Conservation (phyloP, 768 basidiomycete genomes). For the Kwoniella bestiolae region DNA sequence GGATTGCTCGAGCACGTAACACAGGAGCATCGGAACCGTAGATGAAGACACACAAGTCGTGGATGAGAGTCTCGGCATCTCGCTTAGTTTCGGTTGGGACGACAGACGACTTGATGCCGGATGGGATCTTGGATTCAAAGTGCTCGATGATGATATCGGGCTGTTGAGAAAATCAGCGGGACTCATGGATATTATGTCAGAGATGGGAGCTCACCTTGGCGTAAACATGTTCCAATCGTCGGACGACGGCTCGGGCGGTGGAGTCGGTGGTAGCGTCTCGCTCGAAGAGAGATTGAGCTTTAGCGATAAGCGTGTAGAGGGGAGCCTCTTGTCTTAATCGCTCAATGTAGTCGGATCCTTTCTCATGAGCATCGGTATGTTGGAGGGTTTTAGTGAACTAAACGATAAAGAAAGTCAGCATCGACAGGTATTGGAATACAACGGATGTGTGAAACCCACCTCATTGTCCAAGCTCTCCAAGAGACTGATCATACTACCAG, state of each 20-base stretch:
- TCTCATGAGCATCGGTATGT: slow-evolving; percentile 89
- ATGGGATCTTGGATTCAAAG: slow-evolving; percentile 79
- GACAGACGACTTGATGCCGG: too few species aligned
- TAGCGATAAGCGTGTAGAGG: slow-evolving; percentile 89
- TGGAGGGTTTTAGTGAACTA: slow-evolving; percentile 91
- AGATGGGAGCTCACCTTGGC: slow-evolving; percentile 71
- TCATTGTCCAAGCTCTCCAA: slow-evolving; percentile 97
- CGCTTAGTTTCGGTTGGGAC: slow-evolving; percentile 64
- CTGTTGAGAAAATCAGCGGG: slow-evolving; percentile 59
- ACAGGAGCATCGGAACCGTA: slow-evolving; percentile 91
- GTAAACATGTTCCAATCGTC: slow-evolving; percentile 95
- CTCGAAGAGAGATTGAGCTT: slow-evolving; percentile 90
- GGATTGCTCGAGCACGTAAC: slow-evolving; percentile 93
- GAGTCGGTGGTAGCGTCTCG: slow-evolving; percentile 74
- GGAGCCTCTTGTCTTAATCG: slow-evolving; percentile 93
- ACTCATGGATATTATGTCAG: slow-evolving; percentile 16
- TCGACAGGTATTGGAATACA: too few species aligned
- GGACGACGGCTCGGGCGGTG: slow-evolving; percentile 85
- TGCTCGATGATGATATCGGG: slow-evolving; percentile 91
- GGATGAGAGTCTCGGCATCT: slow-evolving; percentile 76
- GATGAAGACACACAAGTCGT: slow-evolving; percentile 84
- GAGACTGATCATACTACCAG: slow-evolving; percentile 94
- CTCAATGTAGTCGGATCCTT: slow-evolving; percentile 95
- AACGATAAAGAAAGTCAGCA: not conserved
- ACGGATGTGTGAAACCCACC: too few species aligned